A percentile compares a stretch with the other conserved stretches of the same genome.
Conservation (phyloP, 2,329 filamentous ascomycete genomes). For the Phialophora expanda region DNA sequence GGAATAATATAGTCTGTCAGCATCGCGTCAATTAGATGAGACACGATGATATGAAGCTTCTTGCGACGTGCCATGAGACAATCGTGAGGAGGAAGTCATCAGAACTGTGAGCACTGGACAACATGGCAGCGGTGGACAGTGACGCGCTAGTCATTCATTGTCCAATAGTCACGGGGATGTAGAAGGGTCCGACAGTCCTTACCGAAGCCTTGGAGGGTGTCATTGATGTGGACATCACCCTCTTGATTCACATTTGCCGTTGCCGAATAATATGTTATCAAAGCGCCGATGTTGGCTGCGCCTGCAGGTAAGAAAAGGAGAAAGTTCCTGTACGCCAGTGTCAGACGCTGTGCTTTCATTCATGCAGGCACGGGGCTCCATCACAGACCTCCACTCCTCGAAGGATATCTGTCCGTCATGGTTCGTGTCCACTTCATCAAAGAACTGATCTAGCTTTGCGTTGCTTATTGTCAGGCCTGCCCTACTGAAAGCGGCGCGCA, state of each 20-base stretch:
- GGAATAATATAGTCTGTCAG: constrained; percentile 75
- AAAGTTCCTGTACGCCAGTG: constrained; percentile 74
- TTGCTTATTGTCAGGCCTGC: constrained; percentile 80
- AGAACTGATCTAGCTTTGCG: constrained; percentile 81
- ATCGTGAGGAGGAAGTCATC: neutral
- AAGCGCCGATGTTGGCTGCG: constrained; percentile 74
- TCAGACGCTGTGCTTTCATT: constrained; percentile 24
- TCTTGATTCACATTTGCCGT: constrained; percentile 89
- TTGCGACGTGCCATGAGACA: constrained; percentile 2
- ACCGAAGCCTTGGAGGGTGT: constrained; percentile 93
- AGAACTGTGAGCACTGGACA: neutral
- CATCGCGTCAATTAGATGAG: constrained; percentile 43
- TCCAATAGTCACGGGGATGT: constrained; percentile 3
- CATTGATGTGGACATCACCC: constrained; percentile 92
- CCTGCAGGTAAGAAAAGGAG: constrained; percentile 81
- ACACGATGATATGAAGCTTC: constrained; percentile 16
- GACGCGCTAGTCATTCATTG: constrained; percentile 9
- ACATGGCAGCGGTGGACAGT: neutral
- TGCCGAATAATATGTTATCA: constrained; percentile 88
- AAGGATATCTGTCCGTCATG: constrained; percentile 86
- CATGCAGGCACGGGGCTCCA: constrained; percentile 1
- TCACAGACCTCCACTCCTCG: constrained; percentile 90
- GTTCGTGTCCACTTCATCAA: constrained; percentile 86
- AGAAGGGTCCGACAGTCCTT: constrained; percentile 48
- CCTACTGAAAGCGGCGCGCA: constrained; percentile 75